Percentiles rank a stretch among this genome's conserved stretches.
Evolutionary conservation across 192 early-diverging fungal genomes (phyloP).

Genomic region (Globomyces pollinis-pini): DNA sequence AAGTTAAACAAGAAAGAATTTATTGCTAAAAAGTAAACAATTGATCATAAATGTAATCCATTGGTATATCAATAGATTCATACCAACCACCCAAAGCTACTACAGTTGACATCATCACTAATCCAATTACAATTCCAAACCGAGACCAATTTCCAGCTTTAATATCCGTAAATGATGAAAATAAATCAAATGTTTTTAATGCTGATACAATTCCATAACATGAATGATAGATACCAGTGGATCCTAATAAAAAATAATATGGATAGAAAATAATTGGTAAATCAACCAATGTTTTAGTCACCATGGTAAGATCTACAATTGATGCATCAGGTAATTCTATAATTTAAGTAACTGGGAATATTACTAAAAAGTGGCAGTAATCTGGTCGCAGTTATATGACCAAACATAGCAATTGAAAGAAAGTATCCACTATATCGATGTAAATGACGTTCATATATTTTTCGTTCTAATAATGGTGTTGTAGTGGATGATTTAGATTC

Average conservation of each 20-base stretch:
- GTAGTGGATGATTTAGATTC: not conserved
- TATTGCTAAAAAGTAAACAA: too few species aligned
- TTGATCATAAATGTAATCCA: too few species aligned
- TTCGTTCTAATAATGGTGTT: not conserved
- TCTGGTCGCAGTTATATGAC: not conserved
- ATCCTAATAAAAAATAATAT: not conserved
- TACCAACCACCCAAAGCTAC: not conserved
- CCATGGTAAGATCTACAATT: not conserved
- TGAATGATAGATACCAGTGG: not conserved
- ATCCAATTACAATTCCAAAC: not conserved
- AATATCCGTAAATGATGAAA: too few species aligned
- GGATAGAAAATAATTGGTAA: not conserved
- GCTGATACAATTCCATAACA: not conserved
- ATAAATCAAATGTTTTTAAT: not conserved
- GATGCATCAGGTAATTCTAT: not conserved
- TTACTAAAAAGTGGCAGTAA: not conserved
- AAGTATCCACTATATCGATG: not conserved
- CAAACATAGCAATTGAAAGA: not conserved
- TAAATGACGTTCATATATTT: not conserved
- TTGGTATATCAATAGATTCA: not conserved
- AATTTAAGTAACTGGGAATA: too few species aligned
- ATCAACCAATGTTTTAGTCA: not conserved
- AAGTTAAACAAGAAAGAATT: too few species aligned
- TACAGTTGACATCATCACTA: not conserved
- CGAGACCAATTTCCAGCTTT: not conserved